phyloP scores from a whole-genome alignment of 2,329 filamentous ascomycete genomes.

The Cercospora sesami region DNA sequence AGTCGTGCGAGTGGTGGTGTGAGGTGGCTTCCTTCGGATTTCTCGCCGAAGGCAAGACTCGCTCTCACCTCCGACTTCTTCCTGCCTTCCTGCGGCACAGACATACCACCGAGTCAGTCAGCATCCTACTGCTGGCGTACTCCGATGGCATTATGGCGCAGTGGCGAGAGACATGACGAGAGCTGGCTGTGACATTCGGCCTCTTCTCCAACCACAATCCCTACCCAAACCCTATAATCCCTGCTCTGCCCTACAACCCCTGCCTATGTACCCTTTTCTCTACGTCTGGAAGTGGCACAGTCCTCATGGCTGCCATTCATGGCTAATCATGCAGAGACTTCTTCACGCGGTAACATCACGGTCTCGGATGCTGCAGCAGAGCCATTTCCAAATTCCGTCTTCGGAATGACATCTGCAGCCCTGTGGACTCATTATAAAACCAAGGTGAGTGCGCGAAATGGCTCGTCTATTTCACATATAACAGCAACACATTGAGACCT shows the following conservation, averaged over 20 bases:
- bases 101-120: neutral
- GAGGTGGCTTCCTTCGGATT: conserved; percentile 3
- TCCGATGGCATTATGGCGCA: conserved; percentile 4
- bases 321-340: conserved; percentile 9
- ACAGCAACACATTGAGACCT: conserved; percentile 1
- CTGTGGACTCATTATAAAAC: neutral
- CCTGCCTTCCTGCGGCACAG: neutral
- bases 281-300: neutral
- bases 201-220: neutral
- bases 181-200: neutral
- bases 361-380: neutral
- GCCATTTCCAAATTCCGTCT: neutral
- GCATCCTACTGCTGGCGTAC: conserved; percentile 10
- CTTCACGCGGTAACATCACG: neutral
- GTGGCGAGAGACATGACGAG: conserved; percentile 17
- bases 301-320: neutral
- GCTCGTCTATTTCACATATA: neutral
- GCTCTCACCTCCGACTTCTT: conserved; percentile 3
- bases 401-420: neutral
- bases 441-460: neutral
- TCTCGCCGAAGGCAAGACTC: neutral
- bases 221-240: conserved; percentile 1
- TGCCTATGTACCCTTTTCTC: conserved; percentile 1
- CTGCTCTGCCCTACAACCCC: conserved; percentile 5
- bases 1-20: conserved; percentile 4